Evolutionary conservation across 257 asterid species (phyloP), one percentile per base, ranked within the genome.

Genomic region (Przewalskia tangutica): DNA sequence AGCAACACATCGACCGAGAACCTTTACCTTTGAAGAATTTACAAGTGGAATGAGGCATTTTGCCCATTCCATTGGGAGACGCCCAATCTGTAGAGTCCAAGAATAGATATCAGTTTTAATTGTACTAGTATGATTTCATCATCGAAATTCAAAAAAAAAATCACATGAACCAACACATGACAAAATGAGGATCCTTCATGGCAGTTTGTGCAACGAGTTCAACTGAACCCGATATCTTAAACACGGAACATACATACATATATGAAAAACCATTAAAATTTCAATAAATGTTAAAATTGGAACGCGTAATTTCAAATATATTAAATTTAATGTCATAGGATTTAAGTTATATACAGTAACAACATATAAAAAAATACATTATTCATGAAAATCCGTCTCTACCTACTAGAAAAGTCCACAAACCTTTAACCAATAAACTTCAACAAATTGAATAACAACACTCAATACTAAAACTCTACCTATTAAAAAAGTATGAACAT

Each of bases 31-130:
- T 2, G 88, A 77, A 32, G 98, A 93, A 84, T 81, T 89, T 17
- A 93, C 97, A n/a, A 94, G 97, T 14, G 98, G 98, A 84, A 89
- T 85, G 59, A 94, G 95, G 87, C 97, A 93, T 40, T 91, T 91
- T 27, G 93, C 88, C 98, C 98, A 94, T 86, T 93, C 98, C 97
- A 89, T 93, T 23, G 97, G 97, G 84, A 94, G 92, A 16, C 95
- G 92, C 4, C 97, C 98, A 86, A 94, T 90, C 97, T 94, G 83
- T 80, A 78, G 7, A 71, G 20, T 71, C 2, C 0, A 2, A 71
- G 46, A 42, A 18, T 46, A 11, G 46, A 27, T 27, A 27, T 27
- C 32, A 27, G 32, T 27, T 27, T 27, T 27, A 27, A 2, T 27
- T 27, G 32, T 46, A 71, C 9, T 18, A 44, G 40, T 71, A 1